These are phyloP conservation scores for Arabidopsis thaliana DNA, from an alignment of 345 rosid species.

Conservation along the genomic window DNA sequence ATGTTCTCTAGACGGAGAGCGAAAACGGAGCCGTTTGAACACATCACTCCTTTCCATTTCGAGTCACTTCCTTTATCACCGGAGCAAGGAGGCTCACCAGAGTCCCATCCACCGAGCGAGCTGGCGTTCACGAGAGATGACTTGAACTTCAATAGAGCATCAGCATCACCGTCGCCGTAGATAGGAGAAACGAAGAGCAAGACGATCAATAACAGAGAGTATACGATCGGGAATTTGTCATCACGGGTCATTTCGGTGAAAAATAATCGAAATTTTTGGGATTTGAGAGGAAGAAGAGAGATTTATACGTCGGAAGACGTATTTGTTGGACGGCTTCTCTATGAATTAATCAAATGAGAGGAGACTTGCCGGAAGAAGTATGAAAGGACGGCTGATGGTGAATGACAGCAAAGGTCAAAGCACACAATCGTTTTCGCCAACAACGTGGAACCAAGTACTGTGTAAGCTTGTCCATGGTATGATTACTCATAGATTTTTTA, in stretches of 20 bases:
- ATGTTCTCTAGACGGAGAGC: conserved; percentile 60
- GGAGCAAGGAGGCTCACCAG: conserved; percentile 47
- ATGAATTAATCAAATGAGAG: conserved; percentile 21
- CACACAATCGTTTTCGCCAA: conserved; percentile 30
- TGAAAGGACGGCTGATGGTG: conserved; percentile 38
- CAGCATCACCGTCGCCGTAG: conserved; percentile 47
- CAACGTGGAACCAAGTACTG: conserved; percentile 42
- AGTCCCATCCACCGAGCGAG: conserved; percentile 51
- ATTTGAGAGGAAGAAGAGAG: conserved; percentile 16
- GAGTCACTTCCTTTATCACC: conserved; percentile 15
- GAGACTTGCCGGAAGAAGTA: conserved; percentile 28
- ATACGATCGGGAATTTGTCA: conserved; percentile 1
- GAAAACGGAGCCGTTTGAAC: conserved; percentile 48
- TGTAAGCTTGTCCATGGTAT: conserved; percentile 12
- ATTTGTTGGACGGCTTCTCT: neutral
- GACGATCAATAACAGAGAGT: conserved; percentile 1
- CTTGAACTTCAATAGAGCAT: conserved; percentile 60
- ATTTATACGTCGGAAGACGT: conserved; percentile 17
- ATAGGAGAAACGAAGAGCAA: neutral
- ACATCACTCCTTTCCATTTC: conserved; percentile 65
- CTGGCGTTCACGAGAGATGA: conserved; percentile 49
- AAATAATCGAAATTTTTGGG: conserved; percentile 22
- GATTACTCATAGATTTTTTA: conserved; percentile 12
- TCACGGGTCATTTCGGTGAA: conserved; percentile 32
- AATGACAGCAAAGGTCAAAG: conserved; percentile 38